Conservation (phyloP, 116 monocot species). For the Posidonia oceanica region DNA sequence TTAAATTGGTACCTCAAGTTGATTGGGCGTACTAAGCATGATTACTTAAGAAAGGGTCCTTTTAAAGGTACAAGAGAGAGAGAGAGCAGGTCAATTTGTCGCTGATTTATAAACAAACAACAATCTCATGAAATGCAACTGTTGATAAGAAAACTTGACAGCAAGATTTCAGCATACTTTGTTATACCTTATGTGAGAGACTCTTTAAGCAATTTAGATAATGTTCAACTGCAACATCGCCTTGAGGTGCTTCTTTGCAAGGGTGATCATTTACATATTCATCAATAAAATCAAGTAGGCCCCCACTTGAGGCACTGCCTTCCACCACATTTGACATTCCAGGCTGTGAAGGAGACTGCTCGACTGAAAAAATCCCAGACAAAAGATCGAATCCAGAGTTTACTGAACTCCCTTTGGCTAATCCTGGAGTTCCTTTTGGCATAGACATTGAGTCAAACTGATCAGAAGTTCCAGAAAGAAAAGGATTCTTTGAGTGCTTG, state of each 20-base stretch:
- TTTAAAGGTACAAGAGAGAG: too few relatives aligned
- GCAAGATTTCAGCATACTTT: background rate
- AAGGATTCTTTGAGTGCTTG: slow-evolving; percentile 15
- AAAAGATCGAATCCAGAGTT: slow-evolving; percentile 17
- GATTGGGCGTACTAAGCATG: too few relatives aligned
- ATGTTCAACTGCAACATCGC: slow-evolving; percentile 9
- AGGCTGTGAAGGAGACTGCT: slow-evolving; percentile 3
- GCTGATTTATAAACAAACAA: too few relatives aligned
- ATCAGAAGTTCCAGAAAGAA: slow-evolving; percentile 12
- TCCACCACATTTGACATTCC: background rate
- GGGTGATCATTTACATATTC: slow-evolving; percentile 4
- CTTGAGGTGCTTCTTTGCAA: background rate
- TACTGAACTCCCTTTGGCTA: background rate
- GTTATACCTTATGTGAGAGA: slow-evolving; percentile 11
- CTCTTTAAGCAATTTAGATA: slow-evolving; percentile 10
- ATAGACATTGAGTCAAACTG: background rate
- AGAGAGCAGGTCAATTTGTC: too few relatives aligned
- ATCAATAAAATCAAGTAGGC: slow-evolving; percentile 11
- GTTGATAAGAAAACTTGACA: background rate
- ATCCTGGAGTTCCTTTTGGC: slow-evolving; percentile 1
- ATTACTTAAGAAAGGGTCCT: too few relatives aligned
- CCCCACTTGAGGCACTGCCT: slow-evolving; percentile 1
- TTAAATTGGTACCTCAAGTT: too few relatives aligned
- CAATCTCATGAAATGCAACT: too few relatives aligned
- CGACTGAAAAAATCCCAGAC: slow-evolving; percentile 12